A percentile compares a stretch with the other conserved stretches of the same genome.
Conservation (phyloP, 257 asterid genomes). For the Gynochthodes officinalis region DNA sequence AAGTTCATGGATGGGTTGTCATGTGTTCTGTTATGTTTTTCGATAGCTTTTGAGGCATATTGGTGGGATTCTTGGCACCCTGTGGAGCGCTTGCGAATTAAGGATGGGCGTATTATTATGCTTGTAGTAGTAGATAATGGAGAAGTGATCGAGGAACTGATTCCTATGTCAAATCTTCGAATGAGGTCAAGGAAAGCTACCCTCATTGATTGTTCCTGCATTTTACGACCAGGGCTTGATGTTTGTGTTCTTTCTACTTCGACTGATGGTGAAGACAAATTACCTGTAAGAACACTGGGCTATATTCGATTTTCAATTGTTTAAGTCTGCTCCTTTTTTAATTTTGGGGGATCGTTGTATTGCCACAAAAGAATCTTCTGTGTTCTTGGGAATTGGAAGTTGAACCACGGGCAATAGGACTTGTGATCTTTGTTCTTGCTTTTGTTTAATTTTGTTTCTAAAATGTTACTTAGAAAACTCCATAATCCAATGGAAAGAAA, state of each 20-base stretch:
- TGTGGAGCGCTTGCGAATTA: conserved; percentile 57
- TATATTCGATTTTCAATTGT: too few relatives aligned
- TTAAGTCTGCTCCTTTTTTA: too few relatives aligned
- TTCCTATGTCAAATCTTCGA: conserved; percentile 66
- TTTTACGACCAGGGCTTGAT: conserved; percentile 81
- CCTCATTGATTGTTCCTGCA: conserved; percentile 61
- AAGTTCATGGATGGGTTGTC: not conserved
- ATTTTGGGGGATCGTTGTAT: too few relatives aligned
- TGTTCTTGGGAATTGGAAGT: too few relatives aligned
- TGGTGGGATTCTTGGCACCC: conserved; percentile 68
- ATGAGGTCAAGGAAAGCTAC: conserved; percentile 75
- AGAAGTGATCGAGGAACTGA: conserved; percentile 44
- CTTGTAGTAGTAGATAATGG: conserved; percentile 37
- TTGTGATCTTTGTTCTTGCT: not conserved
- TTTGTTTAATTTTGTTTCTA: not conserved
- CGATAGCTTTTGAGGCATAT: conserved; percentile 84
- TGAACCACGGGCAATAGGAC: not conserved
- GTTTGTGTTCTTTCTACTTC: conserved; percentile 50
- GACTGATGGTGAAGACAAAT: conserved; percentile 34
- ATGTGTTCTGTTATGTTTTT: conserved; percentile 10
- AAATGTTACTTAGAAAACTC: not conserved
- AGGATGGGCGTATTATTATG: conserved; percentile 45
- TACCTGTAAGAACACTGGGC: conserved; percentile 70
- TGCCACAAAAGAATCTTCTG: too few relatives aligned
- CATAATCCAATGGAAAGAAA: too few relatives aligned